Conservation (phyloP, 2,329 filamentous ascomycete species). For the Waltergamsia citrina region DNA sequence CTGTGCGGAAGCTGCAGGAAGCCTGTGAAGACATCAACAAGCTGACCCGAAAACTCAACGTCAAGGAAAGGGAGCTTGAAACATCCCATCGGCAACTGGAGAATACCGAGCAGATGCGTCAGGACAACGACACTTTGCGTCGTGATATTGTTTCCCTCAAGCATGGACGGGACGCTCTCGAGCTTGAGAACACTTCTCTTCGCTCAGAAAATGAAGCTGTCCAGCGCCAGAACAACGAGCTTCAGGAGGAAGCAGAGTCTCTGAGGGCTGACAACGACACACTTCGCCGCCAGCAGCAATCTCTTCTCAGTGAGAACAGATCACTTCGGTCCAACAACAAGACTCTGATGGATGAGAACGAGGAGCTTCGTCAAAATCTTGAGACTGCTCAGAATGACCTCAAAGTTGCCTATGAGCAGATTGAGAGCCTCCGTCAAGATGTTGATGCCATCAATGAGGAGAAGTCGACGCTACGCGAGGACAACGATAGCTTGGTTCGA, state of each 20-base stretch:
- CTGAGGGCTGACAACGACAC: slow-evolving; percentile 24
- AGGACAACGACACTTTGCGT: slow-evolving; percentile 26
- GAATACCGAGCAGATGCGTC: slow-evolving; percentile 26
- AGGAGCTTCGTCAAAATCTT: slow-evolving; percentile 30
- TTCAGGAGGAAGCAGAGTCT: slow-evolving; percentile 23
- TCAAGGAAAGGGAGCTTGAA: slow-evolving; percentile 30
- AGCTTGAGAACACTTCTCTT: slow-evolving; percentile 30
- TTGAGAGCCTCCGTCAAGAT: slow-evolving; percentile 28
- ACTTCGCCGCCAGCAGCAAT: slow-evolving; percentile 31
- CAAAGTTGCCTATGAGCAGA: slow-evolving; percentile 26
- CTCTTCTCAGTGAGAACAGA: slow-evolving; percentile 32
- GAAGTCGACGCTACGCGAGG: slow-evolving; percentile 34
- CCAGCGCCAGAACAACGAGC: slow-evolving; percentile 21
- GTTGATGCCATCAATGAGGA: slow-evolving; percentile 29
- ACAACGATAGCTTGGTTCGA: slow-evolving; percentile 41
- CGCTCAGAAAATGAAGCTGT: slow-evolving; percentile 28
- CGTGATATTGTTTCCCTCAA: slow-evolving; percentile 30
- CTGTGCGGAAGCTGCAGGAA: slow-evolving; percentile 51
- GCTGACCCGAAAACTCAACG: slow-evolving; percentile 30
- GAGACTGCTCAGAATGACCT: slow-evolving; percentile 30
- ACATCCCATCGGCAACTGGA: slow-evolving; percentile 30
- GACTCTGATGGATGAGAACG: slow-evolving; percentile 30
- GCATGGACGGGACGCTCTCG: slow-evolving; percentile 23
- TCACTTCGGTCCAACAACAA: slow-evolving; percentile 32
- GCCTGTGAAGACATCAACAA: slow-evolving; percentile 49